Base-by-base conservation (phyloP, 257 asterid species). In the Jaltomata sinuosa region DNA sequence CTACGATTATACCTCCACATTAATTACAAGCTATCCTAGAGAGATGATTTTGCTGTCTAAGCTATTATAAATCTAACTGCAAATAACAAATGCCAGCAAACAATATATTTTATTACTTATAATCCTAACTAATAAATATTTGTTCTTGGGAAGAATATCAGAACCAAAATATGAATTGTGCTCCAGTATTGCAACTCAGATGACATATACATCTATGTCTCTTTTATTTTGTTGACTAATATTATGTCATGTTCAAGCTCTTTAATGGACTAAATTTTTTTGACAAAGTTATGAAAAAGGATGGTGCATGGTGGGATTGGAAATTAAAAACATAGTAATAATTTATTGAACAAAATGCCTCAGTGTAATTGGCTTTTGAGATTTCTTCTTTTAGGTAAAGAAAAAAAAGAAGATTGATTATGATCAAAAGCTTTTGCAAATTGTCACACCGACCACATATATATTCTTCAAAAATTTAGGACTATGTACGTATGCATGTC, bases 391-490 rank as follows among this genome's bases (percentile, higher is more conserved):
- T 81, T 45, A 21, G 14, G 32, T 45, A 83, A 83, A 55, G 79
- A 32, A 8, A 31, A 62, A 11, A 42, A 32, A 40, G 62, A 50
- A 52, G n/a, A 19, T 21, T 55, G 74, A 31, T 71, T 40, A 38
- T 42, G n/a, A 76, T 25, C 25, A 76, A 76, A n/a, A 76, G 42
- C 42, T 76, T 76, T 74, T 47, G 15, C 2, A 27, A 15, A 76
- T 76, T 8, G 62, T 49, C 40, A 76, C 62, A 76, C 62, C 61
- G 81, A 76, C 84, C 81, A 53, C 80, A 84, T 27, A 50, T 78
- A 84, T 21, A 80, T 62, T 79, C 25, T 80, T 36, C n/a, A 14
- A n/a, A n/a, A n/a, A 40, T 57, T 40, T 87, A 72, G 83, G 79
- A 21, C 10, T 38, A 64, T 5, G 16, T 62, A 62, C 11, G n/a